phyloP scores from a whole-genome alignment of 2,329 filamentous ascomycete species.

The Aciculosporium take region DNA sequence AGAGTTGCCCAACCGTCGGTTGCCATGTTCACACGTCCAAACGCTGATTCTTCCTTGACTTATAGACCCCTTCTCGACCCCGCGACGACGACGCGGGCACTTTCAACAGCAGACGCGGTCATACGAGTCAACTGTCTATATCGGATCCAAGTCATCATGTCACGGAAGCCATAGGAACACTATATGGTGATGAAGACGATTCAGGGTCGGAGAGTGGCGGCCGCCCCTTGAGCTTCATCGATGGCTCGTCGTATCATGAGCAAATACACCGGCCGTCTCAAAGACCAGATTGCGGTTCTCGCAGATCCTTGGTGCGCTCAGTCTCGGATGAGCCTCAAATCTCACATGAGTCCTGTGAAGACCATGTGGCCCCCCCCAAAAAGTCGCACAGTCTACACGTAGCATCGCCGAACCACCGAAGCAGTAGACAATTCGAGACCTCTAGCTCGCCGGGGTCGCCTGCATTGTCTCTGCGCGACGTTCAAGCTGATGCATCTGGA shows the following conservation, averaged over 20 bases:
- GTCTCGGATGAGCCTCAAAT: slow-evolving; percentile 28
- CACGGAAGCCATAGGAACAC: slow-evolving; percentile 80
- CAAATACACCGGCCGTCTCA: slow-evolving; percentile 25
- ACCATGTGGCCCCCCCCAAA: slow-evolving; percentile 19
- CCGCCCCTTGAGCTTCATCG: slow-evolving; percentile 62
- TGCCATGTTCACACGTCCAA: background rate
- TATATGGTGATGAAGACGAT: slow-evolving; percentile 69
- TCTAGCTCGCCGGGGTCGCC: slow-evolving; percentile 35
- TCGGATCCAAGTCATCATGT: slow-evolving; percentile 89
- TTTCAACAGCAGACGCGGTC: slow-evolving; percentile 44
- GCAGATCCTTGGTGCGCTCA: slow-evolving; percentile 29
- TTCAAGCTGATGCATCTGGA: slow-evolving; percentile 45
- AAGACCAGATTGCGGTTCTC: slow-evolving; percentile 20
- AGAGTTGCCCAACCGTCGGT: background rate
- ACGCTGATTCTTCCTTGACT: background rate
- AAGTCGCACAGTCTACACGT: slow-evolving; percentile 30
- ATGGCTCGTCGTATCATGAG: slow-evolving; percentile 38
- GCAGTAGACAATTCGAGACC: slow-evolving; percentile 25
- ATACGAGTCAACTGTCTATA: slow-evolving; percentile 47
- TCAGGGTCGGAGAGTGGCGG: slow-evolving; percentile 34
- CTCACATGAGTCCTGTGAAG: slow-evolving; percentile 17
- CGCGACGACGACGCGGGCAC: slow-evolving; percentile 40
- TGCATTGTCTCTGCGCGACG: slow-evolving; percentile 37
- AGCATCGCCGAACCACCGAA: slow-evolving; percentile 26
- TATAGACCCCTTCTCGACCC: slow-evolving; percentile 43